Evolutionary conservation across 2,329 filamentous ascomycete species (phyloP), one percentile per base, ranked within the genome.

Genomic region (Sphaerulina musiva): DNA sequence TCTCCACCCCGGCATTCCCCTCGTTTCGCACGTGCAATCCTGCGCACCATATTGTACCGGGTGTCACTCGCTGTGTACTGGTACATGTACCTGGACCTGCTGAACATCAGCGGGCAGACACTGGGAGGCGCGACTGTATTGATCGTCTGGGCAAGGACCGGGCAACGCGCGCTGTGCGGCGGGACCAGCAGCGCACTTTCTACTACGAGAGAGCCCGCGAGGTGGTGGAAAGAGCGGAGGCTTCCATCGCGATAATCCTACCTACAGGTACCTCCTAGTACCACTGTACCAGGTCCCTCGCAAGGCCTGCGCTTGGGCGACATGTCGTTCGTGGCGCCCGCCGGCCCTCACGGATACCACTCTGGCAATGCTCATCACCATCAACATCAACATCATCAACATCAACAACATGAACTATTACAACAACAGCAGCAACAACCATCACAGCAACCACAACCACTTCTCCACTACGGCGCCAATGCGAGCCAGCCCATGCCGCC

Each of bases 291-390:
- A 26, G 23, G n/a, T 31, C 12, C 45, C 43, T 41, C 44, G 12
- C 40, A 45, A 14, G 29, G 54, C 38, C 36, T 41, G 47, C 48
- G 36, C 41, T 48, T 26, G 36, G 34, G 23, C 48, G 48, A 34
- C 58, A 60, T 62, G 58, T 58, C 58, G 39, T 60, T 56, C 60
- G 56, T 58, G 44, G 60, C 51, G 41, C 23, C 51, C 43, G 9
- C 54, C 23, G 36, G 40, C 47, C 53, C 44, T 41, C 45, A 53
- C 49, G 26, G 26, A 26, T 20, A 48, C n/a, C 41, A 48, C 11
- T 53, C 43, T 46, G 43, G 45, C 47, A 44, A 56, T 53, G 50
- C 34, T 12, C 46, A 36, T 43, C 39, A 48, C 17, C 56, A 52
- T 29, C 57, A 57, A 31, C 39, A 43, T 29, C 47, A 42, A 23